A percentile compares a stretch with the other conserved stretches of the same genome.
phyloP scores from a whole-genome alignment of 1,139 yeast genomes.

The Waltiozyma sp. region DNA sequence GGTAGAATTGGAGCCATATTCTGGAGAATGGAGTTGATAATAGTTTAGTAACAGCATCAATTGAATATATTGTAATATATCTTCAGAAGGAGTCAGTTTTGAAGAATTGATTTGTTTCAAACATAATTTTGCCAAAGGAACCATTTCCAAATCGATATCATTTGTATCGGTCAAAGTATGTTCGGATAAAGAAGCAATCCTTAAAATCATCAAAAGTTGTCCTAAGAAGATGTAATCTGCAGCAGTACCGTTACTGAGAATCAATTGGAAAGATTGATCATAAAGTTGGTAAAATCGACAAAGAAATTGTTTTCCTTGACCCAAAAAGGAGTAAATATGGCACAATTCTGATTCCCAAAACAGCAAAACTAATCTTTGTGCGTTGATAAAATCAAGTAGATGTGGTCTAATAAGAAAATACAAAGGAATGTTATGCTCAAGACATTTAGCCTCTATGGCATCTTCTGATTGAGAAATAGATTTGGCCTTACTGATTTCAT shows the following conservation, averaged over 20 bases:
- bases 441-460: slow-evolving; percentile 1
- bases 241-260: not conserved
- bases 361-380: slow-evolving; percentile 3
- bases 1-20: slow-evolving; percentile 1
- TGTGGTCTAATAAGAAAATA: slow-evolving; percentile 3
- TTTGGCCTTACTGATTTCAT: not conserved
- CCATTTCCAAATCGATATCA: slow-evolving; percentile 3
- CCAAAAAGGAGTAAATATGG: slow-evolving; percentile 2
- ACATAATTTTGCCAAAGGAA: slow-evolving; percentile 4
- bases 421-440: not conserved
- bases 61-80: slow-evolving; percentile 3
- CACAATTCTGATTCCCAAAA: slow-evolving; percentile 7
- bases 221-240: slow-evolving; percentile 6
- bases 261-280: not conserved
- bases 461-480: not conserved
- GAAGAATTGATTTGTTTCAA: not conserved
- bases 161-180: slow-evolving; percentile 5
- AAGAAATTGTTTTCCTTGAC: slow-evolving; percentile 1
- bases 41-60: slow-evolving; percentile 1
- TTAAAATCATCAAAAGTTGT: slow-evolving; percentile 5
- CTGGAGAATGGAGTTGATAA: slow-evolving; percentile 3
- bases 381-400: slow-evolving; percentile 2
- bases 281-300: not conserved
- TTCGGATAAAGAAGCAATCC: slow-evolving; percentile 6
- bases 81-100: not conserved